Conservation (phyloP, 768 basidiomycete species). For the Mycena vitilis region DNA sequence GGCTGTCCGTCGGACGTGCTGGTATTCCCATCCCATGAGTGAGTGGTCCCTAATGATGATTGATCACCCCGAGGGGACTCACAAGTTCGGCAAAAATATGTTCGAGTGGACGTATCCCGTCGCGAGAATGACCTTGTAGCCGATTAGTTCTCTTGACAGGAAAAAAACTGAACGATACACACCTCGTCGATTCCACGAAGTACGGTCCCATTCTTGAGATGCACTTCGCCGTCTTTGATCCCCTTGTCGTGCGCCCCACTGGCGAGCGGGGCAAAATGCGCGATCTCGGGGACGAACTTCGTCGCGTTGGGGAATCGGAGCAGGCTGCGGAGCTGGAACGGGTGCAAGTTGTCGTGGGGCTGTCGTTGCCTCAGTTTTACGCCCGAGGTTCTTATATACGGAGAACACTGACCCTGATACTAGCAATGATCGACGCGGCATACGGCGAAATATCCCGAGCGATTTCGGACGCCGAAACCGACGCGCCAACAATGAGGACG, state of each 20-base stretch:
- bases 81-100: conserved; percentile 41
- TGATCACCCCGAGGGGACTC: neutral
- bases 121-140: conserved; percentile 41
- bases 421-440: conserved; percentile 29
- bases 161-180: neutral
- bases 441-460: conserved; percentile 38
- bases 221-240: conserved; percentile 42
- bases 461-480: conserved; percentile 38
- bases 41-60: neutral
- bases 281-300: conserved; percentile 45
- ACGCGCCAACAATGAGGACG: conserved; percentile 37
- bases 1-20: conserved; percentile 35
- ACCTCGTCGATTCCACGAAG: conserved; percentile 46
- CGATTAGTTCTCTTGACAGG: neutral
- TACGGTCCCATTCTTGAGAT: conserved; percentile 44
- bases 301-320: conserved; percentile 41
- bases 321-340: conserved; percentile 42
- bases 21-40: neutral
- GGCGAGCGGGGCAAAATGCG: conserved; percentile 38
- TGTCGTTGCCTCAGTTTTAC: conserved; percentile 1
- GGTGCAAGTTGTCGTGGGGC: conserved; percentile 40
- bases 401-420: conserved; percentile 33
- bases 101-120: conserved; percentile 47
- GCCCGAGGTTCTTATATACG: conserved; percentile 1
- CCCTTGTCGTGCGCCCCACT: conserved; percentile 27